Conservation (phyloP, 345 rosid species). For the Clarkia xantiana region DNA sequence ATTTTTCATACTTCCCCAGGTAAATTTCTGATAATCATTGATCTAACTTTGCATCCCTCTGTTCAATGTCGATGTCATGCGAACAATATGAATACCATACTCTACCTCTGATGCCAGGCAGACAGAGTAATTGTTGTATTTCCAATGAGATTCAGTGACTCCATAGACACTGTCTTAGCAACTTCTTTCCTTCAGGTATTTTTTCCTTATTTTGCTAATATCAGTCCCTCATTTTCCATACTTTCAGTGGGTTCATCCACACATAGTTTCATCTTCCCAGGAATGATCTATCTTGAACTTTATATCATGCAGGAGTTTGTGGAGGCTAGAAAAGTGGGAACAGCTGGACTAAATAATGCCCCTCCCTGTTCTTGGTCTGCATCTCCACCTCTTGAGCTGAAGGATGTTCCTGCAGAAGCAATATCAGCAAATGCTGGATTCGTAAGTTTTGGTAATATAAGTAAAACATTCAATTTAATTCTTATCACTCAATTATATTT, state of each 20-base stretch:
- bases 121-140: constrained; percentile 76
- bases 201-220: background rate
- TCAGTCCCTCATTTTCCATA: background rate
- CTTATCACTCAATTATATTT: constrained; percentile 5
- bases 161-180: constrained; percentile 62
- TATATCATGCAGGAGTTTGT: constrained; percentile 56
- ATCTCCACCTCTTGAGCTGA: constrained; percentile 54
- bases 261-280: too few species aligned
- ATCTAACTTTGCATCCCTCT: too few species aligned
- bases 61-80: too few species aligned
- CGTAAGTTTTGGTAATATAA: constrained; percentile 72
- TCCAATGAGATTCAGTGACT: constrained; percentile 92
- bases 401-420: constrained; percentile 60
- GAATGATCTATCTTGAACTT: background rate
- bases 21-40: constrained; percentile 8
- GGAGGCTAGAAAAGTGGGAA: constrained; percentile 50
- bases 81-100: too few species aligned
- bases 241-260: too few species aligned
- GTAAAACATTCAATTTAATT: background rate
- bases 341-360: constrained; percentile 69
- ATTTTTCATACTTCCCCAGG: constrained; percentile 77
- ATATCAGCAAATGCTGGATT: constrained; percentile 88
- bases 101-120: constrained; percentile 31
- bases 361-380: constrained; percentile 83
- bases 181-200: constrained; percentile 87